phyloP scores from a whole-genome alignment of 257 asterid genomes.

The Jasminum sambac region DNA sequence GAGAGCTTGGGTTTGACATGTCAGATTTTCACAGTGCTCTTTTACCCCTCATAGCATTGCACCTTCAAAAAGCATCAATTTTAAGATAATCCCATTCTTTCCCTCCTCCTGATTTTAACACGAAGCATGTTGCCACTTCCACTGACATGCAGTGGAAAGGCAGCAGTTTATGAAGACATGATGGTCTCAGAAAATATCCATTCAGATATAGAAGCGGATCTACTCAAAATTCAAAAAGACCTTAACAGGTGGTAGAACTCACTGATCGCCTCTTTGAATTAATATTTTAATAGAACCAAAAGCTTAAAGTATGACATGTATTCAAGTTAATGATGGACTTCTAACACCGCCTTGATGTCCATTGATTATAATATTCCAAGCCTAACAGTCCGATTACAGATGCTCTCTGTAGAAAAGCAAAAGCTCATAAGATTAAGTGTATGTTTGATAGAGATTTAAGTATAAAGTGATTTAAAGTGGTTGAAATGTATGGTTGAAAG shows the following conservation, averaged over 20 bases:
- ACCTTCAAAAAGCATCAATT: background rate
- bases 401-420: conserved; percentile 7
- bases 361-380: background rate
- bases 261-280: background rate
- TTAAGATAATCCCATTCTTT: background rate
- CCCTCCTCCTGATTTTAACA: background rate
- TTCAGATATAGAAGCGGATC: background rate
- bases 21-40: background rate
- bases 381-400: conserved; percentile 8
- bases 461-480: too few species aligned
- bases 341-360: conserved; percentile 5
- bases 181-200: background rate
- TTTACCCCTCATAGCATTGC: background rate
- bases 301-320: conserved; percentile 5
- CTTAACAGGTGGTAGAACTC: background rate
- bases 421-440: background rate
- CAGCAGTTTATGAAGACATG: conserved; percentile 1
- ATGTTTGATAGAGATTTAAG: too few species aligned
- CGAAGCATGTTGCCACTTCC: background rate
- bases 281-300: conserved; percentile 1
- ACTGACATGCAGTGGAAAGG: background rate
- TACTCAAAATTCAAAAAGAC: background rate
- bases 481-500: too few species aligned
- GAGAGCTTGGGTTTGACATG: background rate
- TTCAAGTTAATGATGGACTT: background rate